phyloP scores from a whole-genome alignment of 768 basidiomycete genomes.

The Hebeloma cylindrosporum region DNA sequence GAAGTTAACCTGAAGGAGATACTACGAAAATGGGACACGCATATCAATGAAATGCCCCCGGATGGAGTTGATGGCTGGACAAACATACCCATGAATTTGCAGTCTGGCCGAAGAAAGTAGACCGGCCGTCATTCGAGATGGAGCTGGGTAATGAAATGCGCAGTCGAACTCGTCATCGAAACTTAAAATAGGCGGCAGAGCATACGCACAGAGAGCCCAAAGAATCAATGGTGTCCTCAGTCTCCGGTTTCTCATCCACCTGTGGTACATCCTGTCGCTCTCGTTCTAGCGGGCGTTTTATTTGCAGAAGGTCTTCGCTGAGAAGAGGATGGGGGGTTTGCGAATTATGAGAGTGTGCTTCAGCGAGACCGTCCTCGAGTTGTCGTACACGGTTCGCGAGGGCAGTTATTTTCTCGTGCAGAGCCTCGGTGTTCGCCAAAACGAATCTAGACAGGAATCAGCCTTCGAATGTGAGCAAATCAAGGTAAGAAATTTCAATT shows the following conservation, averaged over 20 bases:
- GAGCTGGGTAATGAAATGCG: conserved; percentile 39
- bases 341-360: conserved; percentile 49
- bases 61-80: conserved; percentile 1
- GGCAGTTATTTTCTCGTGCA: conserved; percentile 66
- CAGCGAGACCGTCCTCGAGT: conserved; percentile 65
- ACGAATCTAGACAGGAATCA: conserved; percentile 49
- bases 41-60: background rate
- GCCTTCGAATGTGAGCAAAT: conserved; percentile 1
- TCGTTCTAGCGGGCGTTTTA: conserved; percentile 68
- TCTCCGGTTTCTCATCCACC: conserved; percentile 46
- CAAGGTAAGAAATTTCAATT: conserved; percentile 12
- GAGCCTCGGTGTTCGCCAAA: conserved; percentile 65
- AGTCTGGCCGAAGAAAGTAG: conserved; percentile 64
- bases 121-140: conserved; percentile 59
- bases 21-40: conserved; percentile 35
- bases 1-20: conserved; percentile 59
- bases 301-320: conserved; percentile 57
- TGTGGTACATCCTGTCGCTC: conserved; percentile 43
- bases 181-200: conserved; percentile 6
- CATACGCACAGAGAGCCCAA: conserved; percentile 65
- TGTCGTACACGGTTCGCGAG: conserved; percentile 62
- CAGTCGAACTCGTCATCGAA: conserved; percentile 8
- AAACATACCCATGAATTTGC: conserved; percentile 68
- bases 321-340: conserved; percentile 57
- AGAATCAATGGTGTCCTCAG: conserved; percentile 58